phyloP scores from a whole-genome alignment of 2,329 filamentous ascomycete species.

The Paraphaeosphaeria sporulosa region DNA sequence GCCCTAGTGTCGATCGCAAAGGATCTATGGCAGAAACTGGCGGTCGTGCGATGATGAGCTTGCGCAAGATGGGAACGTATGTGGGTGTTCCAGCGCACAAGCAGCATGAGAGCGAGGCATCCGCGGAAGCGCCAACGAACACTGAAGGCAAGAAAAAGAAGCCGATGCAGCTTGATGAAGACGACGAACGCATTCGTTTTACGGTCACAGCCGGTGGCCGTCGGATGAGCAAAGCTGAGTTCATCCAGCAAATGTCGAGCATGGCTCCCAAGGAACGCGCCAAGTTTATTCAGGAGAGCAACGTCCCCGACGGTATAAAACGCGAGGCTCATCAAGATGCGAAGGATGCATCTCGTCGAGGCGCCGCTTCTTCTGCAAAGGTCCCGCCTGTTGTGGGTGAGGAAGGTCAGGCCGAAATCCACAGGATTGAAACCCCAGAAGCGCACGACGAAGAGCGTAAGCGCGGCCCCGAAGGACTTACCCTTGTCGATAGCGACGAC shows the following conservation, averaged over 20 bases:
- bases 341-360: slow-evolving; percentile 38
- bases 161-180: slow-evolving; percentile 59
- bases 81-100: slow-evolving; percentile 51
- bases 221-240: slow-evolving; percentile 82
- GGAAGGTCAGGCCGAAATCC: slow-evolving; percentile 43
- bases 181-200: slow-evolving; percentile 77
- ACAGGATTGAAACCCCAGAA: slow-evolving; percentile 39
- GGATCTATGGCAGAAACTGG: slow-evolving; percentile 40
- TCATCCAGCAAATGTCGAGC: slow-evolving; percentile 75
- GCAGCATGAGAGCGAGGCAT: slow-evolving; percentile 32
- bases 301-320: slow-evolving; percentile 58
- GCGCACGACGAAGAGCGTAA: slow-evolving; percentile 32
- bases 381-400: slow-evolving; percentile 43
- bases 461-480: slow-evolving; percentile 49
- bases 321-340: slow-evolving; percentile 55
- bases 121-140: slow-evolving; percentile 22
- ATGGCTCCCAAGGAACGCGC: slow-evolving; percentile 72
- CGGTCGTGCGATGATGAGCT: slow-evolving; percentile 52
- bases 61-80: slow-evolving; percentile 63
- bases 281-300: slow-evolving; percentile 56
- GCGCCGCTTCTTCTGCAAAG: slow-evolving; percentile 38
- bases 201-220: slow-evolving; percentile 76
- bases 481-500: slow-evolving; percentile 55
- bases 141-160: slow-evolving; percentile 34
- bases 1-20: slow-evolving; percentile 38